These are phyloP conservation scores for Solidago caesia DNA, from an alignment of 129 eudicot species.

Conservation along the genomic window DNA sequence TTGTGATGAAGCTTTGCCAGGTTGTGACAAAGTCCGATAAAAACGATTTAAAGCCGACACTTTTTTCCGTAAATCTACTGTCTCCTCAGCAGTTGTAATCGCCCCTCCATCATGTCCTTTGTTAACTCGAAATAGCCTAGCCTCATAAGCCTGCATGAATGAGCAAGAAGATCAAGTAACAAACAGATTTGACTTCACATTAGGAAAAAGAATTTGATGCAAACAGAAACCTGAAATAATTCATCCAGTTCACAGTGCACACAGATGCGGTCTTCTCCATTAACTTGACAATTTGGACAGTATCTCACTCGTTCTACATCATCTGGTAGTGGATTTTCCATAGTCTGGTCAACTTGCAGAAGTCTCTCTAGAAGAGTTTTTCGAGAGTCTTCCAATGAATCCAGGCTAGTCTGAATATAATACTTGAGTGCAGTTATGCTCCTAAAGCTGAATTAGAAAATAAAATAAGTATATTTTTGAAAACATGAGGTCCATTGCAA, in stretches of 20 bases:
- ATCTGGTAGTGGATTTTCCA: slow-evolving; percentile 81
- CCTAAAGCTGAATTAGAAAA: slow-evolving; percentile 53
- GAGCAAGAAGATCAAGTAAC: slow-evolving; percentile 8
- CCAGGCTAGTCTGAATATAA: slow-evolving; percentile 74
- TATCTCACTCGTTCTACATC: slow-evolving; percentile 79
- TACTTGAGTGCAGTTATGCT: slow-evolving; percentile 70
- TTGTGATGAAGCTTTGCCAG: slow-evolving; percentile 44
- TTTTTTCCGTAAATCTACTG: slow-evolving; percentile 69
- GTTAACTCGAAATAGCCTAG: slow-evolving; percentile 79
- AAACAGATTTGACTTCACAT: slow-evolving; percentile 16
- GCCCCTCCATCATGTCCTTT: slow-evolving; percentile 62
- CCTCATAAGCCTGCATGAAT: slow-evolving; percentile 74
- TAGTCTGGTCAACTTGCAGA: slow-evolving; percentile 66
- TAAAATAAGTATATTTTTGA: slow-evolving; percentile 1
- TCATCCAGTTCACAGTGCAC: slow-evolving; percentile 90
- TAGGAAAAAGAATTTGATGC: not conserved
- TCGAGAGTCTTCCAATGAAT: slow-evolving; percentile 78
- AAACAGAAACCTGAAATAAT: slow-evolving; percentile 65
- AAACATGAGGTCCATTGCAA: slow-evolving; percentile 7
- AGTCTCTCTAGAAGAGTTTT: slow-evolving; percentile 60
- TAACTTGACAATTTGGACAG: slow-evolving; percentile 73
- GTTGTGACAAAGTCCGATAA: slow-evolving; percentile 64
- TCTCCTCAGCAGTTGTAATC: slow-evolving; percentile 81
- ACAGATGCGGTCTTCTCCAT: slow-evolving; percentile 73
- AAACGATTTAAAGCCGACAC: slow-evolving; percentile 61